Percentiles rank a stretch among this genome's conserved stretches.
Conservation (phyloP, 805 yeast species). For the Suhomyces prunicola region DNA sequence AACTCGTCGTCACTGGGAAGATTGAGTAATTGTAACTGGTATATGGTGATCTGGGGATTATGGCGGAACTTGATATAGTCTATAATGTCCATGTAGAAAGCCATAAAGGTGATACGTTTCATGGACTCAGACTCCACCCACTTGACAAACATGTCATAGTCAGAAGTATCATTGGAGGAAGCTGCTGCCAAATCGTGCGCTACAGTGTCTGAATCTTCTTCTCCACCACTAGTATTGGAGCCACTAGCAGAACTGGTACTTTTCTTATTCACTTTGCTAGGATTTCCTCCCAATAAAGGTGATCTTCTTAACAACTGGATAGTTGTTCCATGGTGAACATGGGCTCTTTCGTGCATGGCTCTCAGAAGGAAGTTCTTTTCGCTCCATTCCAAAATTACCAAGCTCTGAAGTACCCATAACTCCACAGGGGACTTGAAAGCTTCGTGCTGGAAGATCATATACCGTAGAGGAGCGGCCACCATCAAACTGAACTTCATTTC, state of each 20-base stretch:
- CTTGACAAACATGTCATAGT: slow-evolving; percentile 43
- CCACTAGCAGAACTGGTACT: slow-evolving; percentile 20
- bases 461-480: slow-evolving; percentile 60
- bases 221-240: slow-evolving; percentile 30
- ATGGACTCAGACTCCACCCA: slow-evolving; percentile 82
- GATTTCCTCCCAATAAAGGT: slow-evolving; percentile 73
- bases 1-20: slow-evolving; percentile 42
- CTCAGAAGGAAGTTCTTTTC: slow-evolving; percentile 73
- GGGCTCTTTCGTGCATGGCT: slow-evolving; percentile 74
- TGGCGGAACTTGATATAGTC: slow-evolving; percentile 82
- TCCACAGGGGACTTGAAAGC: slow-evolving; percentile 76
- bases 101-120: slow-evolving; percentile 76
- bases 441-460: slow-evolving; percentile 64
- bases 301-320: slow-evolving; percentile 74
- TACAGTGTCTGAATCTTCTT: slow-evolving; percentile 28
- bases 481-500: slow-evolving; percentile 42
- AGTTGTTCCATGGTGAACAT: slow-evolving; percentile 83
- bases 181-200: slow-evolving; percentile 10
- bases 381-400: slow-evolving; percentile 70
- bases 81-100: slow-evolving; percentile 75
- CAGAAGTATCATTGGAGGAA: slow-evolving; percentile 19
- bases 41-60: slow-evolving; percentile 43
- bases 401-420: slow-evolving; percentile 73
- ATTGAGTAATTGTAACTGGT: slow-evolving; percentile 38
- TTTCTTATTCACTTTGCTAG: slow-evolving; percentile 32